Conservation (phyloP, 805 yeast species). For the Alloascoidea africana region DNA sequence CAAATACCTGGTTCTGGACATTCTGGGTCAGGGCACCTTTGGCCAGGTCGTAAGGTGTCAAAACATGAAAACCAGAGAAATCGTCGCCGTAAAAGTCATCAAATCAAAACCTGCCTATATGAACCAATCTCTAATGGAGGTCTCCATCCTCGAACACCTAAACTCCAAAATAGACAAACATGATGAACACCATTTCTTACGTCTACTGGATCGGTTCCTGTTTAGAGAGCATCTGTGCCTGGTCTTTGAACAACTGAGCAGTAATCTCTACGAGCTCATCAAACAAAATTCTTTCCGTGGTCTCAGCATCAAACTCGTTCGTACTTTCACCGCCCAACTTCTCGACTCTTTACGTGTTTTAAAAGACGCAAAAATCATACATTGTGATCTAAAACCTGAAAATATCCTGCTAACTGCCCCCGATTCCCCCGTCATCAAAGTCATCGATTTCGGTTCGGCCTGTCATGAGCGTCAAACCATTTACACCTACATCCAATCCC, state of each 20-base stretch:
- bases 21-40: constrained; percentile 93
- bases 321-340: constrained; percentile 65
- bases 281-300: constrained; percentile 94
- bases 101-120: constrained; percentile 84
- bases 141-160: constrained; percentile 66
- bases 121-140: constrained; percentile 87
- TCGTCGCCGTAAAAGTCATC: constrained; percentile 89
- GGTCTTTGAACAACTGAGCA: constrained; percentile 79
- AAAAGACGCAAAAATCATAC: constrained; percentile 75
- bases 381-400: constrained; percentile 95
- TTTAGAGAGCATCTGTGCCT: constrained; percentile 88
- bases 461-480: constrained; percentile 84
- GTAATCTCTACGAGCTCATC: constrained; percentile 78
- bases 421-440: constrained; percentile 75
- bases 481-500: constrained; percentile 82
- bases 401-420: constrained; percentile 70
- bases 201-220: constrained; percentile 75
- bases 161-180: constrained; percentile 56
- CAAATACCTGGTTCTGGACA: constrained; percentile 77
- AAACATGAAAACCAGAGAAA: constrained; percentile 59
- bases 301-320: constrained; percentile 60
- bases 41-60: constrained; percentile 97
- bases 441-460: constrained; percentile 93
- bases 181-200: constrained; percentile 60
- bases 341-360: constrained; percentile 68